Base-by-base conservation (phyloP, 83 land plant genomes). In the Isoetes engelmannii region DNA sequence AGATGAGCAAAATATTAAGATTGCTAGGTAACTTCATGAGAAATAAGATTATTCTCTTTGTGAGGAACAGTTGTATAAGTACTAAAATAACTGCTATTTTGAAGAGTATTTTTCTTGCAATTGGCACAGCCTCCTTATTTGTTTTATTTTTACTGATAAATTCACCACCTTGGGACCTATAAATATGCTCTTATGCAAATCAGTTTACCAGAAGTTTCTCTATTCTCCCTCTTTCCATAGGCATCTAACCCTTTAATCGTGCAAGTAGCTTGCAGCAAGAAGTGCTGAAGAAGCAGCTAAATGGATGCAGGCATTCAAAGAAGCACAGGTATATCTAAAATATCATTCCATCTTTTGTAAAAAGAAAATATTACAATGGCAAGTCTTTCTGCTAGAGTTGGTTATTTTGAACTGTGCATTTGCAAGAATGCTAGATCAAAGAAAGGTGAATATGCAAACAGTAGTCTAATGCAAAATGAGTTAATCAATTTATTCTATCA, bases 261-360 rank as follows among this genome's bases (percentile, higher is more conserved):
- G 8, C 28, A 37, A 68, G 15, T 72, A 92, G 95, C 76, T 92
- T 71, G 97, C 90, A 41, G 95, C 94, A 20, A 76, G 76, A 63
- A 92, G 91, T 63, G 63, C 97, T 48, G 95, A 92, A 79, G 97
- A 92, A 67, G 87, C 97, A 50, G 95, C 91, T 48, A 84, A 74
- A 71, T 92, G 97, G 97, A 92, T 92, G 74, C 77, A 54, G 44
- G 81, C 78, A 6, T 79, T 92, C 20, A 81, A 80, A 55, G 89
- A 85, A 54, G 89, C 89, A 18, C 71, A 85, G 89, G 97, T 90
- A 21, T 18, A 50, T 4, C 7, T 49, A 21, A 55, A 57, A 6
- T 77, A 10, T 57, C 41, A 20, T 41, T 8, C 19, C 55, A 56
- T 17, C n/a, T 43, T n/a, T 7, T 54, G n/a, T 7, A 5, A 51